Percentiles rank a stretch among this genome's conserved stretches.
Evolutionary conservation across 177 flowering plant species (phyloP).

Genomic region (Vitis hybrid): DNA sequence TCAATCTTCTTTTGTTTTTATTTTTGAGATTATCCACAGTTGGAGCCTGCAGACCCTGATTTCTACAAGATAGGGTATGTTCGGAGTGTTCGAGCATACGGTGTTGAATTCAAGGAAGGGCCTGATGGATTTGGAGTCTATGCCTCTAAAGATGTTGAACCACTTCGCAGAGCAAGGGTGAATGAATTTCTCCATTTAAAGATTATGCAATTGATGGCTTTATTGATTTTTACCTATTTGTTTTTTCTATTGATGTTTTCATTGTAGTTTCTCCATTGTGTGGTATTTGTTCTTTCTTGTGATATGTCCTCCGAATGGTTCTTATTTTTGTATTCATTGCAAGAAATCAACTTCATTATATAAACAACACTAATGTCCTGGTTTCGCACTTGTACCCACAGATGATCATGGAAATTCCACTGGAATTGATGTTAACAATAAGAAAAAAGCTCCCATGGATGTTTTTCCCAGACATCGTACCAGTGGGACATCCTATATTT

Average conservation of each 20-base stretch:
- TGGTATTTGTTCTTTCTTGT: too few relatives aligned
- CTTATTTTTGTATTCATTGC: too few relatives aligned
- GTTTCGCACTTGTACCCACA: conserved; percentile 20
- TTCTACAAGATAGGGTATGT: conserved; percentile 89
- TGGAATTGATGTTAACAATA: conserved; percentile 88
- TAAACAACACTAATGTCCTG: not conserved
- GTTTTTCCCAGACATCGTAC: conserved; percentile 93
- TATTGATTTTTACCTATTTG: not conserved
- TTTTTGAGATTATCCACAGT: conserved; percentile 23
- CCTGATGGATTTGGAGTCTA: conserved; percentile 92
- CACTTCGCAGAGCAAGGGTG: conserved; percentile 86
- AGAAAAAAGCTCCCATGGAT: conserved; percentile 93
- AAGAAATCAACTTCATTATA: not conserved
- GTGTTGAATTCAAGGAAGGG: conserved; percentile 89
- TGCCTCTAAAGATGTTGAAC: conserved; percentile 88
- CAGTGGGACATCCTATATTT: conserved; percentile 94
- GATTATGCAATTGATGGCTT: not conserved
- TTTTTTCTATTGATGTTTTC: not conserved
- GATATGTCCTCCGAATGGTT: too few relatives aligned
- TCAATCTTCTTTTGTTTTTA: not conserved
- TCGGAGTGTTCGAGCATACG: conserved; percentile 83
- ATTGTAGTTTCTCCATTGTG: too few relatives aligned
- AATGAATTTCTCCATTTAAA: conserved; percentile 10
- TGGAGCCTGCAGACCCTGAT: conserved; percentile 91
- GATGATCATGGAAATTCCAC: conserved; percentile 95